Evolutionary conservation across 257 asterid species (phyloP).

Genomic region (Perilla frutescens): DNA sequence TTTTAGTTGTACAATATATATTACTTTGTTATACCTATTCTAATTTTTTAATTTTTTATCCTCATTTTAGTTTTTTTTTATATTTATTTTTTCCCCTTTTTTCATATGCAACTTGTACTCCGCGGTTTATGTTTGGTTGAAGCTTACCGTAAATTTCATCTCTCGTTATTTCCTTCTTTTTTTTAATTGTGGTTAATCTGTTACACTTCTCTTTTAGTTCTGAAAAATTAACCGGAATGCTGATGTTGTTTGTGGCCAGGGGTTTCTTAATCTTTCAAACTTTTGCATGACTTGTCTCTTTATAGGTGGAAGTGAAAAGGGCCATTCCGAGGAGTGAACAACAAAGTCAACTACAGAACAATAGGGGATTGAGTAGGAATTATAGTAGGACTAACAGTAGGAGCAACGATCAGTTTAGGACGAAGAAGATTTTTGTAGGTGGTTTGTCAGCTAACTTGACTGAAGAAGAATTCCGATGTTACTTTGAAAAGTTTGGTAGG

Average conservation of each 20-base stretch:
- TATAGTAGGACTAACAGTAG: conserved; percentile 54
- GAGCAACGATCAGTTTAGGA: conserved; percentile 64
- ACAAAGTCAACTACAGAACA: conserved; percentile 52
- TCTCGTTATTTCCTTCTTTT: too few relatives aligned
- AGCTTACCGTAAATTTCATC: neutral
- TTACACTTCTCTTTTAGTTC: neutral
- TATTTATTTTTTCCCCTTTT: neutral
- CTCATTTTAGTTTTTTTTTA: neutral
- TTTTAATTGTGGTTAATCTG: neutral
- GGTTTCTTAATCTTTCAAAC: conserved; percentile 22
- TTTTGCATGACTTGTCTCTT: conserved; percentile 23
- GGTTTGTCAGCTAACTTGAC: conserved; percentile 83
- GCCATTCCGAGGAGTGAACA: conserved; percentile 91
- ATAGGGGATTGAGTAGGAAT: conserved; percentile 55
- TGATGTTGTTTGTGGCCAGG: conserved; percentile 1
- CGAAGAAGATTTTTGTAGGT: conserved; percentile 94
- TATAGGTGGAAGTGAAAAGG: conserved; percentile 91
- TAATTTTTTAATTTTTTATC: neutral
- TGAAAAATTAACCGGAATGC: neutral
- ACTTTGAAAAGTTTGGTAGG: conserved; percentile 83
- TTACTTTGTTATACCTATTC: neutral
- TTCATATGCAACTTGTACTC: neutral
- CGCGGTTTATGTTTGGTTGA: neutral
- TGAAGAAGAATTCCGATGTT: conserved; percentile 77
- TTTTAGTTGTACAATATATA: neutral